phyloP scores from a whole-genome alignment of 148 eudicot species.

The Fallopia convolvulus region DNA sequence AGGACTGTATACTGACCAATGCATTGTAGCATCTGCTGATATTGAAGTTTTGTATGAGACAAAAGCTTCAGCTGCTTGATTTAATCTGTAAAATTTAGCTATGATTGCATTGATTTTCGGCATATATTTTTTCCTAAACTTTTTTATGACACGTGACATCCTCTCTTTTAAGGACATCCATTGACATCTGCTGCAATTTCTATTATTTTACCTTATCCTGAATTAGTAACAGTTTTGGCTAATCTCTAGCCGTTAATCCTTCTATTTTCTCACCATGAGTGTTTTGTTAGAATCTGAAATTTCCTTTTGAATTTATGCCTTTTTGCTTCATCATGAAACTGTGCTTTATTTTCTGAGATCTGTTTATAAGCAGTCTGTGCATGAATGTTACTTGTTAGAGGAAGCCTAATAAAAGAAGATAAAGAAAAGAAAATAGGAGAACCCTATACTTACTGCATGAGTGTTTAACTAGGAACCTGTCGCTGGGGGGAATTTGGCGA shows the following conservation, averaged over 20 bases:
- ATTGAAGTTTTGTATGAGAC: background rate
- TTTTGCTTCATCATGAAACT: background rate
- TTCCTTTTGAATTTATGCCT: background rate
- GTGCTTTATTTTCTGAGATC: background rate
- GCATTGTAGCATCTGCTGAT: background rate
- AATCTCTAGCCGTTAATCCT: background rate
- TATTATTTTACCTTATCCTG: background rate
- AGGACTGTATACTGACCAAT: background rate
- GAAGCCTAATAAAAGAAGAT: background rate
- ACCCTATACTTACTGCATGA: background rate
- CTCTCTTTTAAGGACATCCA: background rate
- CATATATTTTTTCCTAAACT: background rate
- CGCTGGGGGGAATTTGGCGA: constrained; percentile 98
- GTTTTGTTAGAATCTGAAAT: background rate
- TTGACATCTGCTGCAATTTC: background rate
- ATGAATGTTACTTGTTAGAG: background rate
- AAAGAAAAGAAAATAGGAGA: background rate
- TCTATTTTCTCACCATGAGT: background rate
- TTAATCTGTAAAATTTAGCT: background rate
- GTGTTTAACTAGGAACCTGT: constrained; percentile 62
- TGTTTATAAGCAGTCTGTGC: background rate
- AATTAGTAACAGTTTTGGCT: background rate
- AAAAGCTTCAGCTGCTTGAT: background rate
- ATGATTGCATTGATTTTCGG: background rate
- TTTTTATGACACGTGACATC: background rate